Evolutionary conservation across 768 basidiomycete genomes (phyloP).

Genomic region (Pleurotus tuber-regium): DNA sequence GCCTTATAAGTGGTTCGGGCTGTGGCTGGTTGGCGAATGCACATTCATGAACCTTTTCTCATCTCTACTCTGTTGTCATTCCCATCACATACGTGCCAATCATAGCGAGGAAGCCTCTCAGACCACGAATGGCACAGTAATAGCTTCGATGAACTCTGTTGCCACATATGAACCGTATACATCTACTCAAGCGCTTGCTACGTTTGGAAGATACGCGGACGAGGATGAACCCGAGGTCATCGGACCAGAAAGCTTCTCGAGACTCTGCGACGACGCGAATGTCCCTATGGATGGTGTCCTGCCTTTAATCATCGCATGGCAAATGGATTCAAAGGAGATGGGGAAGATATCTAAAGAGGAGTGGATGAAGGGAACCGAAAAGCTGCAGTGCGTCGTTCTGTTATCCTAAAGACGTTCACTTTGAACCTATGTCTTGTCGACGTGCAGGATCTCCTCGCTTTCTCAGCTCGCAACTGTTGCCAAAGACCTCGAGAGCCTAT

Average conservation of each 20-base stretch:
- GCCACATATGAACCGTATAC: slow-evolving; percentile 45
- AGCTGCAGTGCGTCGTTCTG: slow-evolving; percentile 10
- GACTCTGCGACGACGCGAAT: slow-evolving; percentile 65
- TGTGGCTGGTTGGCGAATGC: slow-evolving; percentile 31
- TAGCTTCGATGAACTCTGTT: slow-evolving; percentile 15
- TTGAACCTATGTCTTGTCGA: background rate
- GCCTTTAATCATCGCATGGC: slow-evolving; percentile 77
- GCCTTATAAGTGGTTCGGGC: slow-evolving; percentile 13
- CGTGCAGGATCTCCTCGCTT: slow-evolving; percentile 44
- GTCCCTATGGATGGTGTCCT: slow-evolving; percentile 71
- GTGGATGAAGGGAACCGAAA: slow-evolving; percentile 58
- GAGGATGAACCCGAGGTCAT: slow-evolving; percentile 55
- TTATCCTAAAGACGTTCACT: background rate
- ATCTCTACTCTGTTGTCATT: slow-evolving; percentile 62
- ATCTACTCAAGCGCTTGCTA: slow-evolving; percentile 41
- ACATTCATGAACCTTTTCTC: slow-evolving; percentile 55
- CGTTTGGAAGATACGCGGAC: slow-evolving; percentile 65
- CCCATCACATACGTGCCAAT: slow-evolving; percentile 17
- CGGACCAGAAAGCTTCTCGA: slow-evolving; percentile 70
- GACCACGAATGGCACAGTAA: background rate
- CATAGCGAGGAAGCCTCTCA: slow-evolving; percentile 1
- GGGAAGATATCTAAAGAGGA: slow-evolving; percentile 66
- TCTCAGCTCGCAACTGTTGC: slow-evolving; percentile 42
- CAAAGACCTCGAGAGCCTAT: slow-evolving; percentile 60
- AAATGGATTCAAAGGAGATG: slow-evolving; percentile 68